Percentiles rank a stretch among this genome's conserved stretches.
Evolutionary conservation across 331 rosid species (phyloP).

Genomic region (Saraca asoca): DNA sequence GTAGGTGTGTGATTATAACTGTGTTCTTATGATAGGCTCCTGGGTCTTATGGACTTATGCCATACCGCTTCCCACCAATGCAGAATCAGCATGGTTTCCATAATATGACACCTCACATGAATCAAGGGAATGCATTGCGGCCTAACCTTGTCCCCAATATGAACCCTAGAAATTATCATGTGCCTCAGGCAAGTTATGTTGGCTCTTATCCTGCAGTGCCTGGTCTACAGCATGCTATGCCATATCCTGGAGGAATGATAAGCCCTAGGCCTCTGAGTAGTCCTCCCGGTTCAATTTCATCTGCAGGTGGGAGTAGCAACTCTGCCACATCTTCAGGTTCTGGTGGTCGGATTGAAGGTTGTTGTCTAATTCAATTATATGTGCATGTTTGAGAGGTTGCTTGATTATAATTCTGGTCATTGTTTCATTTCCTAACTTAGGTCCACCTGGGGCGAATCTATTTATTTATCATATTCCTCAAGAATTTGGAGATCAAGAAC

Average conservation of each 20-base stretch:
- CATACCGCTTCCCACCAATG: constrained; percentile 82
- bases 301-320: constrained; percentile 53
- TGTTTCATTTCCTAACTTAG: constrained; percentile 49
- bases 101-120: constrained; percentile 75
- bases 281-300: constrained; percentile 75
- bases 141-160: constrained; percentile 71
- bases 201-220: constrained; percentile 83
- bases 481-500: constrained; percentile 93
- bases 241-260: constrained; percentile 79
- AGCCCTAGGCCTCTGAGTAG: constrained; percentile 66
- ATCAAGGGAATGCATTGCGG: constrained; percentile 78
- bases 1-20: constrained; percentile 20
- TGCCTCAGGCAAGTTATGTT: constrained; percentile 72
- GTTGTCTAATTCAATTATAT: constrained; percentile 31
- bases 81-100: constrained; percentile 93
- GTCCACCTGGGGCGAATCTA: constrained; percentile 98
- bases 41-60: constrained; percentile 84
- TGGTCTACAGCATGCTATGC: constrained; percentile 84
- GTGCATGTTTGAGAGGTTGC: constrained; percentile 10
- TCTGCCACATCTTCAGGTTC: constrained; percentile 66
- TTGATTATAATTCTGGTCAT: constrained; percentile 35
- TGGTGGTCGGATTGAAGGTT: constrained; percentile 91
- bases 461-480: constrained; percentile 99
- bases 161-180: constrained; percentile 67
- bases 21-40: constrained; percentile 62